These are phyloP conservation scores for Penicillium manginii DNA, from an alignment of 495 filamentous ascomycete species.

Conservation along the genomic window DNA sequence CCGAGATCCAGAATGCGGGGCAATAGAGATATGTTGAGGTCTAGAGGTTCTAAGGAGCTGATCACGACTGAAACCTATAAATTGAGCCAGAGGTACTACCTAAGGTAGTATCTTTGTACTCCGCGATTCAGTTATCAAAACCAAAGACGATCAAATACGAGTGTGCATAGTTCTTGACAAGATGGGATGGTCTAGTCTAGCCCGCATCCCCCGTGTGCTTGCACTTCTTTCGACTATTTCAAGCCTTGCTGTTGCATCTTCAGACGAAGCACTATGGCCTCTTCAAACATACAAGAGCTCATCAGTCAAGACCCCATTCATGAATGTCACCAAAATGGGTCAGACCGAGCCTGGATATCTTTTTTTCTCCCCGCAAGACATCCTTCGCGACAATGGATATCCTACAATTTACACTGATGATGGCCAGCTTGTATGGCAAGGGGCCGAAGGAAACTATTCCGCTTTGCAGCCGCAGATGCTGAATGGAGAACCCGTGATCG, in stretches of 20 bases:
- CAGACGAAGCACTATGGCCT: constrained; percentile 17
- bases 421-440: constrained; percentile 34
- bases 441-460: constrained; percentile 18
- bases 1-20: background rate
- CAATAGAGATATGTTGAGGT: background rate
- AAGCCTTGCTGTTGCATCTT: background rate
- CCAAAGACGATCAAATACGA: background rate
- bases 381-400: constrained; percentile 8
- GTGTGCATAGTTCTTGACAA: background rate
- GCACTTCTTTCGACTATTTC: background rate
- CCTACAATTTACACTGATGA: constrained; percentile 33
- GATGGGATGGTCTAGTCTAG: background rate
- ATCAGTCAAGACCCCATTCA: constrained; percentile 23
- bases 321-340: constrained; percentile 33
- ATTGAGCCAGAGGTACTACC: background rate
- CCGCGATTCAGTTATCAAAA: background rate
- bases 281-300: constrained; percentile 25
- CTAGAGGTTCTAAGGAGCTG: background rate
- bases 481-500: constrained; percentile 28
- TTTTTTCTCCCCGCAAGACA: constrained; percentile 26
- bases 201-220: background rate
- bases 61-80: background rate
- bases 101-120: background rate
- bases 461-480: constrained; percentile 28
- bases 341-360: constrained; percentile 30